These are phyloP conservation scores for Leavenworthia alabamica DNA, from an alignment of 345 rosid species.

Conservation along the genomic window DNA sequence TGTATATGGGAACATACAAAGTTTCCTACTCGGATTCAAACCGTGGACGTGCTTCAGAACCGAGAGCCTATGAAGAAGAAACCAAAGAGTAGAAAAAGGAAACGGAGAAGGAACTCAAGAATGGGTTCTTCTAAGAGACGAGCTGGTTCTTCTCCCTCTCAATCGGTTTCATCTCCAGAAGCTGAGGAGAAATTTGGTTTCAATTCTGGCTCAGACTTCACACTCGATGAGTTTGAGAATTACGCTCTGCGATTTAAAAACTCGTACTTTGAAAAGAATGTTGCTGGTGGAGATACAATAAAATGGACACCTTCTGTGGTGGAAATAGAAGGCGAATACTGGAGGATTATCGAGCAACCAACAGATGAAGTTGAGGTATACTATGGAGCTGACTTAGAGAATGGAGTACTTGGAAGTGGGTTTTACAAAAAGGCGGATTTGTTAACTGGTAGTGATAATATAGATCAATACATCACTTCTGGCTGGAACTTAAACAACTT, in stretches of 20 bases:
- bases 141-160: conserved; percentile 48
- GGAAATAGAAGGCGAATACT: too few relatives aligned
- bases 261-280: conserved; percentile 52
- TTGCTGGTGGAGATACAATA: conserved; percentile 29
- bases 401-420: conserved; percentile 81
- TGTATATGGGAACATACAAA: conserved; percentile 58
- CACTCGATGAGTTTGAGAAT: conserved; percentile 63
- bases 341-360: too few relatives aligned
- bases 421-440: conserved; percentile 56
- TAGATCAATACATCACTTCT: conserved; percentile 53
- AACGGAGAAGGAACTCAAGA: conserved; percentile 59
- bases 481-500: conserved; percentile 95
- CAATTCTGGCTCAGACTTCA: conserved; percentile 77
- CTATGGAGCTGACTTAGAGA: conserved; percentile 97
- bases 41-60: conserved; percentile 84
- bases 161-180: conserved; percentile 43
- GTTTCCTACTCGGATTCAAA: conserved; percentile 83
- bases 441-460: conserved; percentile 30
- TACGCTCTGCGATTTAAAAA: conserved; percentile 61
- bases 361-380: conserved; percentile 95
- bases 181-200: conserved; percentile 86
- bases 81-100: conserved; percentile 60
- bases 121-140: conserved; percentile 49
- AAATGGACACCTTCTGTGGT: too few relatives aligned
- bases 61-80: conserved; percentile 91